Conservation (phyloP, 495 filamentous ascomycete genomes). For the Margaritispora aquatica region DNA sequence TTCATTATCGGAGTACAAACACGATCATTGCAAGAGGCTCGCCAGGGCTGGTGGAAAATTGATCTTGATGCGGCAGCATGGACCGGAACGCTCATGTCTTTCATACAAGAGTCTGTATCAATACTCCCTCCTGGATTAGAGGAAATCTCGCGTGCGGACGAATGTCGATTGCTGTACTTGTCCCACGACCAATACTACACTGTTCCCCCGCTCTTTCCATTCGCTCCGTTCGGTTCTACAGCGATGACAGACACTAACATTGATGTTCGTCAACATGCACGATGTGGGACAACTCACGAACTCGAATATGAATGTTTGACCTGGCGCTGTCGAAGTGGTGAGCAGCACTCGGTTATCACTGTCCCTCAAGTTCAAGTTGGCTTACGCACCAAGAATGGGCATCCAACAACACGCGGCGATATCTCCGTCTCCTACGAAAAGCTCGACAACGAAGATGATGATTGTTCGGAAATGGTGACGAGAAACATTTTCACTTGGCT, state of each 20-base stretch:
- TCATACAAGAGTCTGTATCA: slow-evolving; percentile 18
- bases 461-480: slow-evolving; percentile 19
- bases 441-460: slow-evolving; percentile 18
- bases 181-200: slow-evolving; percentile 18
- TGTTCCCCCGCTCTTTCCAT: slow-evolving; percentile 20
- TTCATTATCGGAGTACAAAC: slow-evolving; percentile 17
- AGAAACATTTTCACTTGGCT: slow-evolving; percentile 22
- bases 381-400: slow-evolving; percentile 18
- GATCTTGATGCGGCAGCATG: slow-evolving; percentile 18
- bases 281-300: slow-evolving; percentile 13
- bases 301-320: slow-evolving; percentile 18
- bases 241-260: slow-evolving; percentile 17
- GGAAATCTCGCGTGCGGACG: slow-evolving; percentile 19
- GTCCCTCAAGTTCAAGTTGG: slow-evolving; percentile 7
- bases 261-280: slow-evolving; percentile 19
- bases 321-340: slow-evolving; percentile 1
- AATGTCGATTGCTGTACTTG: slow-evolving; percentile 22
- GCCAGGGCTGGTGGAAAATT: slow-evolving; percentile 19
- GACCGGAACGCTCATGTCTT: slow-evolving; percentile 22
- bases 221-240: slow-evolving; percentile 19
- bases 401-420: slow-evolving; percentile 2
- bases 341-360: not conserved
- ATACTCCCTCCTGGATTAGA: slow-evolving; percentile 2
- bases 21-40: slow-evolving; percentile 15
- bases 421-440: slow-evolving; percentile 12